Percentiles rank a stretch among this genome's conserved stretches.
phyloP scores from a whole-genome alignment of 371 early-diverging fungal genomes.

The Lichtheimia ramosa region DNA sequence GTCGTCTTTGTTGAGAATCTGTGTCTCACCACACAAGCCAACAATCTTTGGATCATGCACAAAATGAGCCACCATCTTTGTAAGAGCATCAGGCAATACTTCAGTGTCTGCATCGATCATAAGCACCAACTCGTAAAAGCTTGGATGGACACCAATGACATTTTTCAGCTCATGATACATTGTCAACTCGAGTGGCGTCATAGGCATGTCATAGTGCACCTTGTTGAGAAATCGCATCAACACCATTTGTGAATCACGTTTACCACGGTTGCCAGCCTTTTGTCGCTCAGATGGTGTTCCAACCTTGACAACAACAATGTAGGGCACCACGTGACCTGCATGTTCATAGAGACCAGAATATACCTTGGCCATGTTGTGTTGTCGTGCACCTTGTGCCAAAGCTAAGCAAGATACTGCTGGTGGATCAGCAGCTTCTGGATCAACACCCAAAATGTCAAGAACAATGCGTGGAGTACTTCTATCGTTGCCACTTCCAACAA shows the following conservation, averaged over 20 bases:
- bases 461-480: conserved; percentile 97
- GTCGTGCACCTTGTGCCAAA: conserved; percentile 84
- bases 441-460: conserved; percentile 90
- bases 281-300: conserved; percentile 77
- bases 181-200: conserved; percentile 88
- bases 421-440: conserved; percentile 72
- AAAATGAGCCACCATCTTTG: conserved; percentile 78
- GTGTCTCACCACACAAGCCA: conserved; percentile 94
- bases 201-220: conserved; percentile 83
- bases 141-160: conserved; percentile 85
- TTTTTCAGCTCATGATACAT: conserved; percentile 91
- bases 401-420: conserved; percentile 92
- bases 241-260: conserved; percentile 98
- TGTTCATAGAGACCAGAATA: conserved; percentile 96
- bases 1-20: conserved; percentile 82
- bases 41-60: conserved; percentile 81
- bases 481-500: conserved; percentile 96
- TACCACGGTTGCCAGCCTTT: conserved; percentile 93
- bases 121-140: conserved; percentile 88
- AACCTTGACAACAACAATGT: conserved; percentile 93
- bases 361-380: conserved; percentile 96
- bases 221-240: conserved; percentile 96
- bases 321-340: conserved; percentile 89
- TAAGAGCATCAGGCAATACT: conserved; percentile 77
- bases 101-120: conserved; percentile 97